Percentiles rank a stretch among this genome's conserved stretches.
These are phyloP conservation scores for Mangifera indica DNA, from an alignment of 345 rosid species.

Conservation along the genomic window DNA sequence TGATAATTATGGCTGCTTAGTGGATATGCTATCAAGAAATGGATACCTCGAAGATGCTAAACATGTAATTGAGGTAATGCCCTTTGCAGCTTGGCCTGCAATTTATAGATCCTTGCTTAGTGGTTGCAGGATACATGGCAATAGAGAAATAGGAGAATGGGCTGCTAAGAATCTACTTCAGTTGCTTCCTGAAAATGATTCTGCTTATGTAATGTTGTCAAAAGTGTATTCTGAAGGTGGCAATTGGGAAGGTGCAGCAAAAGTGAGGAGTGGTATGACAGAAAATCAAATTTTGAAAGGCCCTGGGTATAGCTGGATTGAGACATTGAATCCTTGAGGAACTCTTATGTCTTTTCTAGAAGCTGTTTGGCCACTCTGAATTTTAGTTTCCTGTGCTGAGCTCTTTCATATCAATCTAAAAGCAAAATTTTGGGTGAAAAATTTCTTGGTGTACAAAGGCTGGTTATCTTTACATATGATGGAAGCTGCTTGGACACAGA, in stretches of 20 bases:
- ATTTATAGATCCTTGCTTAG: slow-evolving; percentile 43
- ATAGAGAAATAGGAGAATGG: slow-evolving; percentile 40
- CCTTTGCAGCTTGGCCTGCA: slow-evolving; percentile 38
- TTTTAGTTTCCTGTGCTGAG: not conserved
- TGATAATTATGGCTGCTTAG: slow-evolving; percentile 39
- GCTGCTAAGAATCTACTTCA: slow-evolving; percentile 31
- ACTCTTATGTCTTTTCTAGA: not conserved
- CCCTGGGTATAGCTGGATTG: slow-evolving; percentile 39
- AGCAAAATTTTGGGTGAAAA: not conserved
- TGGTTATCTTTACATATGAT: not conserved
- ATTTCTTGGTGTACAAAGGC: not conserved
- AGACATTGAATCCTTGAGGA: slow-evolving; percentile 4
- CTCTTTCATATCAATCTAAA: not conserved
- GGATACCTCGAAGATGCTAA: slow-evolving; percentile 38
- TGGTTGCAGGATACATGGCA: slow-evolving; percentile 42
- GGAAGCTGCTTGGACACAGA: not conserved
- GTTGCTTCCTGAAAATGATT: slow-evolving; percentile 38
- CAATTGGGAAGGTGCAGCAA: slow-evolving; percentile 42
- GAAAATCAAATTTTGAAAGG: slow-evolving; percentile 21
- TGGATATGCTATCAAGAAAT: slow-evolving; percentile 43
- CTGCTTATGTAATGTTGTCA: slow-evolving; percentile 28
- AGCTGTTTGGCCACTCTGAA: not conserved
- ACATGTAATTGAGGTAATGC: slow-evolving; percentile 35
- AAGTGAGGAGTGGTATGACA: slow-evolving; percentile 17
- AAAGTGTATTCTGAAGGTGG: slow-evolving; percentile 37